These are phyloP conservation scores for Capsella bursapastoris DNA, from an alignment of 345 rosid species.

Conservation along the genomic window DNA sequence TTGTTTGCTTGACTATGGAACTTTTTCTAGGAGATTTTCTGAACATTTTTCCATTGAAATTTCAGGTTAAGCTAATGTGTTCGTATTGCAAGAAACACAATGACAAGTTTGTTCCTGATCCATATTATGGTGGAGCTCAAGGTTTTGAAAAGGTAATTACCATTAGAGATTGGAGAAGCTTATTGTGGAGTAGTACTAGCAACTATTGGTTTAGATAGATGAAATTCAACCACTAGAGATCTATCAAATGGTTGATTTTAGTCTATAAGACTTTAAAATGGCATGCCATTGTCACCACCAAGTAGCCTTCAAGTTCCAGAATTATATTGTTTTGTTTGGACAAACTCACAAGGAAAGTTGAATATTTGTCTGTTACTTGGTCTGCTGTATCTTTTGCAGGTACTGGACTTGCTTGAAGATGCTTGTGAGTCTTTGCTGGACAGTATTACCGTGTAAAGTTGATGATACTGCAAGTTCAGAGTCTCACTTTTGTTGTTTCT, in stretches of 20 bases:
- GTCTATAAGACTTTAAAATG: background rate
- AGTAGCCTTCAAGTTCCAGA: background rate
- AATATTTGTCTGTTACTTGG: background rate
- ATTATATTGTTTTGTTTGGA: background rate
- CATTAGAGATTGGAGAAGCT: background rate
- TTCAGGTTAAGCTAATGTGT: slow-evolving; percentile 92
- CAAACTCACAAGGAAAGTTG: background rate
- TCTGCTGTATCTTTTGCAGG: slow-evolving; percentile 49
- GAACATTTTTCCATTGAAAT: background rate
- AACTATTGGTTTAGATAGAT: background rate
- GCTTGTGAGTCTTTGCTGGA: slow-evolving; percentile 90
- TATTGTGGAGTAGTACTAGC: background rate
- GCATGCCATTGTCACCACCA: background rate
- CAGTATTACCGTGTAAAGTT: slow-evolving; percentile 55
- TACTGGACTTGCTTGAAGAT: slow-evolving; percentile 87
- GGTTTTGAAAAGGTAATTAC: slow-evolving; percentile 87
- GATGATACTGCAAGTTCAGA: slow-evolving; percentile 2
- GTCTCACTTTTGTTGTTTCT: background rate
- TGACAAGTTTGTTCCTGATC: slow-evolving; percentile 89
- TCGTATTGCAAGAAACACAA: slow-evolving; percentile 86
- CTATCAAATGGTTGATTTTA: background rate
- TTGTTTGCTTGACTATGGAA: background rate
- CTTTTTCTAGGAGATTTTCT: background rate
- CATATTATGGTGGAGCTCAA: slow-evolving; percentile 90
- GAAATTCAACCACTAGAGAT: background rate